phyloP scores from a whole-genome alignment of 805 yeast species.

The Nakazawaea ishiwadae region DNA sequence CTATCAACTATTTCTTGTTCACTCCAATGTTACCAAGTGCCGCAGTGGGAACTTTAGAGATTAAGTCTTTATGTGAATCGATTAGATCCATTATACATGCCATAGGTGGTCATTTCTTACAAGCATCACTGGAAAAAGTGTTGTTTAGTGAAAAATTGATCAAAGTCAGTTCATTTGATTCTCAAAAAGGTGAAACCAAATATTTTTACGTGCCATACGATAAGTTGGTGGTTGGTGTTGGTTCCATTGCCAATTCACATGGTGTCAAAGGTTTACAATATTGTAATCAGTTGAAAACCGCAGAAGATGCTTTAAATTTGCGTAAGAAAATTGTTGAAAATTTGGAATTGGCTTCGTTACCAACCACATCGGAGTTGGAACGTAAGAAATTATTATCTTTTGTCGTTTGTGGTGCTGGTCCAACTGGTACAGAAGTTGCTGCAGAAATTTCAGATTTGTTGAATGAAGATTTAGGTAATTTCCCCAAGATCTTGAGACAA shows the following conservation, averaged over 20 bases:
- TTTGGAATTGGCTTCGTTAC: conserved; percentile 60
- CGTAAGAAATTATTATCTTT: conserved; percentile 56
- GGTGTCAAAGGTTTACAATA: conserved; percentile 67
- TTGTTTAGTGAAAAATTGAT: conserved; percentile 52
- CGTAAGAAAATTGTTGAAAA: conserved; percentile 50
- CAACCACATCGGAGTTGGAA: conserved; percentile 60
- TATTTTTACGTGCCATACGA: conserved; percentile 67
- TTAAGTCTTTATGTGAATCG: conserved; percentile 60
- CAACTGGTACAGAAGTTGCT: conserved; percentile 72
- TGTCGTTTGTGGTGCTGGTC: conserved; percentile 73
- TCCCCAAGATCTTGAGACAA: conserved; percentile 58
- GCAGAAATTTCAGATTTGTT: conserved; percentile 65
- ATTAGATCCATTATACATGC: conserved; percentile 50
- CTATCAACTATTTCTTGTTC: conserved; percentile 63
- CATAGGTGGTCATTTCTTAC: conserved; percentile 56
- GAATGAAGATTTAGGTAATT: conserved; percentile 57
- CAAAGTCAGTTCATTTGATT: conserved; percentile 45
- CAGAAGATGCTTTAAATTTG: conserved; percentile 56
- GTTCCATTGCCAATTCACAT: conserved; percentile 64
- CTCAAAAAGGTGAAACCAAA: conserved; percentile 32
- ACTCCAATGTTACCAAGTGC: conserved; percentile 69
- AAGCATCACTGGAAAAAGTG: conserved; percentile 56
- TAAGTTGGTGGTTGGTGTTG: conserved; percentile 63
- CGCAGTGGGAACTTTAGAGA: conserved; percentile 66
- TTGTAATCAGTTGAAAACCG: conserved; percentile 59